Percentiles rank a stretch among this genome's conserved stretches.
phyloP scores from a whole-genome alignment of 805 yeast genomes.

The Pichia sporocuriosa region DNA sequence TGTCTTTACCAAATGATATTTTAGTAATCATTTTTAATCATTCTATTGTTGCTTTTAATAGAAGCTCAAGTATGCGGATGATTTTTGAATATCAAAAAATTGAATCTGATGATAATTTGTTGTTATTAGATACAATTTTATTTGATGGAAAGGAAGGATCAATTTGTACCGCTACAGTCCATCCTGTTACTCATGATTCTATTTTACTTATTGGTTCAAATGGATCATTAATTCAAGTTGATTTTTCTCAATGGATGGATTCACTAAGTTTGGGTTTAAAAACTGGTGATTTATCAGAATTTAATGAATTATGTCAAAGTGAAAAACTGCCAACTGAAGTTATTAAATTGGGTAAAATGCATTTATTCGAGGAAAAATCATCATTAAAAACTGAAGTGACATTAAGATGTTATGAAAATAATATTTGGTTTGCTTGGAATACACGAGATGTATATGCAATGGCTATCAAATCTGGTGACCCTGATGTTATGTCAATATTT shows the following conservation, averaged over 20 bases:
- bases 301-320: slow-evolving; percentile 12
- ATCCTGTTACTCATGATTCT: slow-evolving; percentile 19
- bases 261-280: slow-evolving; percentile 14
- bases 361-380: slow-evolving; percentile 6
- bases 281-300: slow-evolving; percentile 16
- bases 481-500: slow-evolving; percentile 12
- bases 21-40: slow-evolving; percentile 19
- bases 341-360: slow-evolving; percentile 14
- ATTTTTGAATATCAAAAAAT: slow-evolving; percentile 17
- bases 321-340: slow-evolving; percentile 20
- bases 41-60: slow-evolving; percentile 19
- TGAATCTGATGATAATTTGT: slow-evolving; percentile 6
- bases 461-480: slow-evolving; percentile 5
- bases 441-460: slow-evolving; percentile 16
- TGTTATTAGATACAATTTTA: slow-evolving; percentile 13
- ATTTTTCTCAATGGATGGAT: slow-evolving; percentile 25
- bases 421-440: slow-evolving; percentile 24
- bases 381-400: not conserved
- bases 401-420: slow-evolving; percentile 13
- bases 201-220: slow-evolving; percentile 18
- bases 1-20: slow-evolving; percentile 23
- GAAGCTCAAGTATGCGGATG: slow-evolving; percentile 22
- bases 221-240: slow-evolving; percentile 22
- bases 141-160: slow-evolving; percentile 7
- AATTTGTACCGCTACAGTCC: slow-evolving; percentile 14